Conservation (phyloP, 2,329 filamentous ascomycete species). For the Talaromyces rugulosus region DNA sequence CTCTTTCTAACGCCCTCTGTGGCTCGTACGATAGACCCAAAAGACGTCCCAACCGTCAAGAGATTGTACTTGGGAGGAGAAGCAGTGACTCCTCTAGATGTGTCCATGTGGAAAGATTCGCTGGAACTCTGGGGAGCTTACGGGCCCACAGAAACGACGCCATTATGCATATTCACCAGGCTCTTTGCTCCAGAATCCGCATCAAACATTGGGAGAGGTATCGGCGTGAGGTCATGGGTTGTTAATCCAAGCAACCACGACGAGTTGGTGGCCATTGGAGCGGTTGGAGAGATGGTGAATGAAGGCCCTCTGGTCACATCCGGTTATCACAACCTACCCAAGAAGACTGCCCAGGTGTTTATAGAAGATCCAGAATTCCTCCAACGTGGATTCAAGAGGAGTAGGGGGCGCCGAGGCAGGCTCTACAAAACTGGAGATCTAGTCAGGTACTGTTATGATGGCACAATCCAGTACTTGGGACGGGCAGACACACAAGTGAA, state of each 20-base stretch:
- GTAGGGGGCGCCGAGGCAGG: conserved; percentile 15
- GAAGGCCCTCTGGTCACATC: conserved; percentile 31
- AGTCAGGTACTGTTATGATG: conserved; percentile 24
- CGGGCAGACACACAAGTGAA: conserved; percentile 33
- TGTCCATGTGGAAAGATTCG: conserved; percentile 33
- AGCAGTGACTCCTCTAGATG: conserved; percentile 35
- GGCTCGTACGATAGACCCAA: conserved; percentile 41
- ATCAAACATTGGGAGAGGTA: conserved; percentile 15
- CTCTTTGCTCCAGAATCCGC: background rate
- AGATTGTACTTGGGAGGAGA: conserved; percentile 41
- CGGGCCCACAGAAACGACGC: conserved; percentile 4
- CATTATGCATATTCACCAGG: background rate
- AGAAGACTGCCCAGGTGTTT: conserved; percentile 22
- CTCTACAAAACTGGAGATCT: conserved; percentile 35
- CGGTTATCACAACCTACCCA: conserved; percentile 24
- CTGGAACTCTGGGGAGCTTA: conserved; percentile 18
- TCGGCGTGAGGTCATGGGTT: conserved; percentile 35
- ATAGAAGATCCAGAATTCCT: conserved; percentile 12
- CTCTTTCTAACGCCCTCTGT: conserved; percentile 58
- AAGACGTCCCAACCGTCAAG: conserved; percentile 27
- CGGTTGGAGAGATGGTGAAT: conserved; percentile 38
- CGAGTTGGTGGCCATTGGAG: conserved; percentile 34
- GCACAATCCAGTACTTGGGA: conserved; percentile 25
- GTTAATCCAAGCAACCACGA: conserved; percentile 41
- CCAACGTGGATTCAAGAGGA: conserved; percentile 19